phyloP scores from a whole-genome alignment of 2,329 filamentous ascomycete genomes.

The Plenodomus tracheiphilus region DNA sequence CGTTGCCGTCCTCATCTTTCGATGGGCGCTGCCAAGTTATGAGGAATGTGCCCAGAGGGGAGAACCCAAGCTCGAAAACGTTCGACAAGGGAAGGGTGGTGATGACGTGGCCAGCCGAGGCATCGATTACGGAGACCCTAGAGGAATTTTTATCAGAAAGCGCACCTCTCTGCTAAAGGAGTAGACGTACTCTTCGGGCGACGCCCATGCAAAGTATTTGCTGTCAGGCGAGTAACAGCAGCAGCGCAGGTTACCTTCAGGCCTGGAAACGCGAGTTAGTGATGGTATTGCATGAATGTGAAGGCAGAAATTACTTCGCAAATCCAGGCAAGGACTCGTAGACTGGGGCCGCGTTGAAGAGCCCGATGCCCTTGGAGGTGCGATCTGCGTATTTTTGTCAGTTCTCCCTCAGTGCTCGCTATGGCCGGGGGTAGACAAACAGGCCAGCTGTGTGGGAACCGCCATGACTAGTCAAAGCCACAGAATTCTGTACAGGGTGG shows the following conservation, averaged over 20 bases:
- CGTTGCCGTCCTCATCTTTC: constrained; percentile 92
- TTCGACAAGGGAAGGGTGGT: constrained; percentile 77
- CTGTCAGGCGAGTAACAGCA: constrained; percentile 95
- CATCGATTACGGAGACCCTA: constrained; percentile 81
- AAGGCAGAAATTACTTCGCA: constrained; percentile 49
- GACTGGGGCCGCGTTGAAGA: constrained; percentile 87
- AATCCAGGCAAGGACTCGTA: constrained; percentile 88
- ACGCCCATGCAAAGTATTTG: constrained; percentile 94
- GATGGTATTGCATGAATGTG: neutral
- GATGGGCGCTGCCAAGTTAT: constrained; percentile 94
- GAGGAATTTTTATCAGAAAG: constrained; percentile 7
- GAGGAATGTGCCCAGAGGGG: constrained; percentile 85
- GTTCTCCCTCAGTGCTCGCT: constrained; percentile 3
- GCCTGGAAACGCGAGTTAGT: constrained; percentile 55
- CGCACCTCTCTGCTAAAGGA: neutral
- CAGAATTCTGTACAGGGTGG: constrained; percentile 53
- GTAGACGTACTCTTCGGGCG: constrained; percentile 67
- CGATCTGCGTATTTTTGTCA: constrained; percentile 61
- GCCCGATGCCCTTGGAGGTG: constrained; percentile 93
- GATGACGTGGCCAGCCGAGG: constrained; percentile 73
- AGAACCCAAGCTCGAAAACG: constrained; percentile 94
- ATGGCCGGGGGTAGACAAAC: constrained; percentile 48
- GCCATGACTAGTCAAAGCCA: constrained; percentile 95
- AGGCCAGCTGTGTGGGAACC: constrained; percentile 90
- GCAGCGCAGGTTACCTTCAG: constrained; percentile 92